Percentiles rank a stretch among this genome's conserved stretches.
phyloP scores from a whole-genome alignment of 345 rosid genomes.

The Arabidopsis thaliana region TAIR10.1 NC_003076.8:16419001-16419500 shows the following conservation, averaged over 20 bases:
- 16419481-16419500: neutral
- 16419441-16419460: neutral
- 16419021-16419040: constrained; percentile 6
- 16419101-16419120: constrained; percentile 12
- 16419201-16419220: neutral
- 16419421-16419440: neutral
- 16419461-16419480: neutral
- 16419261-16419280: constrained; percentile 20
- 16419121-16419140: constrained; percentile 5
- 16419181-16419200: neutral
- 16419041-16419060: constrained; percentile 17
- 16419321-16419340: constrained; percentile 12
- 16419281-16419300: constrained; percentile 16
- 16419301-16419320: neutral
- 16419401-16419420: neutral
- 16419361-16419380: constrained; percentile 6
- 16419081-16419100: constrained; percentile 9
- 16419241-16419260: neutral
- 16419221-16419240: neutral
- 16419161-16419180: constrained; percentile 14
- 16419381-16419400: neutral
- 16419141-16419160: constrained; percentile 14
- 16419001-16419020: neutral
- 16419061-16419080: constrained; percentile 12
- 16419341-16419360: constrained; percentile 18